phyloP scores from a whole-genome alignment of 2,329 filamentous ascomycete species.

The Beauveria varroae region DNA sequence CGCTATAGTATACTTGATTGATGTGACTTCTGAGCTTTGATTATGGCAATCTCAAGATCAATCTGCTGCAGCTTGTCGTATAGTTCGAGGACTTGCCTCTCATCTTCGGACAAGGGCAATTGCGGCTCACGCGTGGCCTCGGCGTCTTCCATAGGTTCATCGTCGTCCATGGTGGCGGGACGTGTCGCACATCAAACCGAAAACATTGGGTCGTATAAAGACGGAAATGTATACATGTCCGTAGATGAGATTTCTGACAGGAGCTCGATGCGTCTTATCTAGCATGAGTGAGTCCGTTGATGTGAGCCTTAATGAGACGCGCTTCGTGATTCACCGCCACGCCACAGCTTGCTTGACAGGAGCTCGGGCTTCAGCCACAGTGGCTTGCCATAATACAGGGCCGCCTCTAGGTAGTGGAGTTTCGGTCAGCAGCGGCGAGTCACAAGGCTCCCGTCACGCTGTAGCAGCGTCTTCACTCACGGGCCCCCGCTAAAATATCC shows the following conservation, averaged over 20 bases:
- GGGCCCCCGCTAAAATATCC: not conserved
- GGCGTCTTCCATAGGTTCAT: constrained; percentile 21
- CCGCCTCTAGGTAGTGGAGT: not conserved
- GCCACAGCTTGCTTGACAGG: not conserved
- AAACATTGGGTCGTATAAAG: not conserved
- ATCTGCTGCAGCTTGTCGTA: constrained; percentile 67
- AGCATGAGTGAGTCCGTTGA: not conserved
- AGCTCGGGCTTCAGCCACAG: not conserved
- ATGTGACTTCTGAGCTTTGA: constrained; percentile 41
- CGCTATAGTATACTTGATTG: constrained; percentile 24
- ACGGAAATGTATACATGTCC: not conserved
- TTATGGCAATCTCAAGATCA: constrained; percentile 62
- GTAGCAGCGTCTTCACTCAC: constrained; percentile 4
- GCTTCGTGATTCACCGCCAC: not conserved
- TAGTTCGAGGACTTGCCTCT: constrained; percentile 58
- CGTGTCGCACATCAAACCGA: not conserved
- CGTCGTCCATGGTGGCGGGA: constrained; percentile 15
- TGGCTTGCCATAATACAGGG: not conserved
- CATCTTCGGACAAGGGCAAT: constrained; percentile 56
- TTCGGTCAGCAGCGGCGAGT: constrained; percentile 14
- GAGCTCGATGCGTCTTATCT: not conserved
- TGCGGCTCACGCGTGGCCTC: constrained; percentile 27
- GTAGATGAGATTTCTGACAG: not conserved
- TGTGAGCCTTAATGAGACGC: not conserved
- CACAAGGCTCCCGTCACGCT: constrained; percentile 27